Conservation (phyloP, 2,329 filamentous ascomycete genomes). For the Botrytis porri region DNA sequence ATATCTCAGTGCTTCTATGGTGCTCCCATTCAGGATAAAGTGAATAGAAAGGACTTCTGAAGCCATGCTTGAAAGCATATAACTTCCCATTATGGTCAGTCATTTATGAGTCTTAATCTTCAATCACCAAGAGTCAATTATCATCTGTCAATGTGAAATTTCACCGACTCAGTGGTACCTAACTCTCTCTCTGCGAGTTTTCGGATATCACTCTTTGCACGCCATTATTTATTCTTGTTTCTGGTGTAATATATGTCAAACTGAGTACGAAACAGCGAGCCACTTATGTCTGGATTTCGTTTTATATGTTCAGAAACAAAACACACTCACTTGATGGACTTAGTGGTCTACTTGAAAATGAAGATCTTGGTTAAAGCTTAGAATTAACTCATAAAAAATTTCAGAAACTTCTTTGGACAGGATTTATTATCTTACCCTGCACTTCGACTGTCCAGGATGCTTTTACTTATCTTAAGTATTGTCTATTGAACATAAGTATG, state of each 20-base stretch:
- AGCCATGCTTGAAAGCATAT: background rate
- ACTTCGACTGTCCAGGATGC: fast-evolving
- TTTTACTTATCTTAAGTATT: background rate
- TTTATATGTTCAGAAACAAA: no score
- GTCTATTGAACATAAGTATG: no score
- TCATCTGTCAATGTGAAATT: background rate
- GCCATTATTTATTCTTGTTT: background rate
- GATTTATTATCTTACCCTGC: fast-evolving
- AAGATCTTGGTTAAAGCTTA: background rate
- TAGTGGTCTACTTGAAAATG: background rate
- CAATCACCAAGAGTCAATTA: background rate
- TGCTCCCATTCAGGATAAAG: no score
- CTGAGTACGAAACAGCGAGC: no score
- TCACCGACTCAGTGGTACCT: background rate
- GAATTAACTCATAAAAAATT: background rate
- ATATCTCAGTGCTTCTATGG: background rate
- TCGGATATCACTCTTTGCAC: background rate
- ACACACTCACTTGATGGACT: fast-evolving
- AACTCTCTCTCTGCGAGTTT: no score
- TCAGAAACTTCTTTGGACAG: background rate
- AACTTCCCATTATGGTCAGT: fast-evolving
- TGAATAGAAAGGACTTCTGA: no score
- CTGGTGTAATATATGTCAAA: background rate
- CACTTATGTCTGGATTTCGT: fast-evolving
- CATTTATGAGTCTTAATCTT: background rate